These are phyloP conservation scores for Phytophthora hibernalis DNA, from an alignment of 352 stramenopile genomes.

Conservation along the genomic window DNA sequence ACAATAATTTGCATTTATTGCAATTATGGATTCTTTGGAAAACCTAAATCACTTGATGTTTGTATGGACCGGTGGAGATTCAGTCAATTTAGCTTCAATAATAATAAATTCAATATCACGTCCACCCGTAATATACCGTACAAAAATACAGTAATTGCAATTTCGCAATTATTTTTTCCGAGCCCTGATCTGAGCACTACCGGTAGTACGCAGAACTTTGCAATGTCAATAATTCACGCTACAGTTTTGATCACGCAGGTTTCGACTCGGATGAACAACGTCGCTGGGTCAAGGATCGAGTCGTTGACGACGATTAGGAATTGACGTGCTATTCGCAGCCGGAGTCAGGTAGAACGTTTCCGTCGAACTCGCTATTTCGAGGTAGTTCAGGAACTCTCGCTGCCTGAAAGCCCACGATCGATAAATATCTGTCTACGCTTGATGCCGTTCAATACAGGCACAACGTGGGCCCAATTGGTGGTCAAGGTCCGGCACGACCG, in stretches of 20 bases:
- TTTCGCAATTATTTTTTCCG: no score
- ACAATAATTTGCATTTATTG: no score
- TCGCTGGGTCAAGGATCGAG: neutral
- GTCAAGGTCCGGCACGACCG: slow-evolving; percentile 18
- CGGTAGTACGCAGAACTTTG: neutral
- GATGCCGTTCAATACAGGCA: slow-evolving; percentile 1
- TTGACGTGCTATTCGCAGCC: neutral
- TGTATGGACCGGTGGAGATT: no score
- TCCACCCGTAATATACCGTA: no score
- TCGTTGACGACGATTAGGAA: neutral
- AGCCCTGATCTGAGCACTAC: neutral
- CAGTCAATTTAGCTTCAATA: no score
- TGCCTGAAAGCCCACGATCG: neutral
- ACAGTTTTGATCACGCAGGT: neutral
- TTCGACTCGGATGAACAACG: neutral
- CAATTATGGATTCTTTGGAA: no score
- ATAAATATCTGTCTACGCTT: neutral
- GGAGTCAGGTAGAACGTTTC: neutral
- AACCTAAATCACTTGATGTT: no score
- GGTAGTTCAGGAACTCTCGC: neutral
- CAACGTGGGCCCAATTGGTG: slow-evolving; percentile 16
- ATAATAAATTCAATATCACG: no score
- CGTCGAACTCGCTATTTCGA: neutral
- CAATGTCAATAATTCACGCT: neutral
- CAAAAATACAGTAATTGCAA: no score